Evolutionary conservation across 495 filamentous ascomycete genomes (phyloP).

Genomic region (Oleoguttula mirabilis): DNA sequence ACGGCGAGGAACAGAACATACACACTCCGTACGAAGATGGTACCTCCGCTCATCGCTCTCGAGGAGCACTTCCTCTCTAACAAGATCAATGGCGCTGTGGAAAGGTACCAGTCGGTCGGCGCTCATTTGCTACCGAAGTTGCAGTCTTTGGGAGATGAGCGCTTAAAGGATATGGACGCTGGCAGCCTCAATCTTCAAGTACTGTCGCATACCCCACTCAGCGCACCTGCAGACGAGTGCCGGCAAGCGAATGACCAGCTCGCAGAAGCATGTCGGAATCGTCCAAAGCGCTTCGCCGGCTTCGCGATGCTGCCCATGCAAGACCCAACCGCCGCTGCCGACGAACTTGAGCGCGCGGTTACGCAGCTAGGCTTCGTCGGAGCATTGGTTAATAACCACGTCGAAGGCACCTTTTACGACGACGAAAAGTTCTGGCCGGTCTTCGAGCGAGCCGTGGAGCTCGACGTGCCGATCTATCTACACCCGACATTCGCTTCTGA

Average conservation of each 20-base stretch:
- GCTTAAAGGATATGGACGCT: background rate
- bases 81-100: background rate
- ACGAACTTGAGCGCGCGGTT: conserved; percentile 37
- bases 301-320: conserved; percentile 42
- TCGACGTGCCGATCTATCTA: conserved; percentile 47
- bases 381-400: conserved; percentile 43
- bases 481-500: conserved; percentile 37
- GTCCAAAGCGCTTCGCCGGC: conserved; percentile 38
- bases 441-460: conserved; percentile 37
- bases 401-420: conserved; percentile 34
- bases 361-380: conserved; percentile 39
- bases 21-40: background rate
- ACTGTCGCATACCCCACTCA: background rate
- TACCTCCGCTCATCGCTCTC: conserved; percentile 5
- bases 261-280: conserved; percentile 31
- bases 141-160: background rate
- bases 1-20: too few relatives aligned
- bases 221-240: background rate
- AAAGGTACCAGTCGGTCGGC: background rate
- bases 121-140: background rate
- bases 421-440: conserved; percentile 32
- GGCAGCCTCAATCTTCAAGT: background rate
- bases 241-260: conserved; percentile 39
- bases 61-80: background rate
- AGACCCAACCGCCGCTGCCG: conserved; percentile 33